Conservation (phyloP, 257 asterid species). For the Penstemon davidsonii region DNA sequence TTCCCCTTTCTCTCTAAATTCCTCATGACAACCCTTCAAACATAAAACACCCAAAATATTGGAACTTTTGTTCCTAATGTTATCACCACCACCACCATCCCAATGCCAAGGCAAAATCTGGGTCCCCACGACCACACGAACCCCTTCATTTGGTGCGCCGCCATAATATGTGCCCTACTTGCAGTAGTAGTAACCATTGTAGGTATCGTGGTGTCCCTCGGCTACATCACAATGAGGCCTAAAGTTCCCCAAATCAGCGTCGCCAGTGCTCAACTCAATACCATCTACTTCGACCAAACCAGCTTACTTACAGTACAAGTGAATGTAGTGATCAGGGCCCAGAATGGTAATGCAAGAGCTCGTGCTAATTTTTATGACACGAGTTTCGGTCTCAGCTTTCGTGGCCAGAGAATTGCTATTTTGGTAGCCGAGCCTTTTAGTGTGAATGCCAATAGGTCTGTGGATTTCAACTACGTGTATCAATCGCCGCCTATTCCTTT, state of each 20-base stretch:
- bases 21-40: slow-evolving; percentile 1
- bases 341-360: slow-evolving; percentile 60
- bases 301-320: slow-evolving; percentile 50
- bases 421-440: slow-evolving; percentile 43
- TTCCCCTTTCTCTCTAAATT: slow-evolving; percentile 10
- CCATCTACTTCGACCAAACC: slow-evolving; percentile 54
- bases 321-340: slow-evolving; percentile 46
- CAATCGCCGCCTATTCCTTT: slow-evolving; percentile 67
- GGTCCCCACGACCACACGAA: slow-evolving; percentile 52
- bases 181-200: slow-evolving; percentile 61
- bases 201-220: slow-evolving; percentile 59
- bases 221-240: slow-evolving; percentile 63
- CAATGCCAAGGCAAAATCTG: slow-evolving; percentile 55
- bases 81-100: slow-evolving; percentile 23
- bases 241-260: slow-evolving; percentile 60
- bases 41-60: slow-evolving; percentile 26
- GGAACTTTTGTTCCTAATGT: slow-evolving; percentile 3
- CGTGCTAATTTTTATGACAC: slow-evolving; percentile 51
- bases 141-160: slow-evolving; percentile 67
- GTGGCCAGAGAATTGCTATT: slow-evolving; percentile 43
- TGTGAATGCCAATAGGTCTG: slow-evolving; percentile 44
- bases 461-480: slow-evolving; percentile 40
- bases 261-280: slow-evolving; percentile 55
- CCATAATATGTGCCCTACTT: slow-evolving; percentile 61
- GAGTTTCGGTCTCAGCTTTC: slow-evolving; percentile 45